Percentiles rank a stretch among this genome's conserved stretches.
These are phyloP conservation scores for Ceratocystiopsis brevicomis DNA, from an alignment of 2,329 filamentous ascomycete genomes.

Conservation along the genomic window DNA sequence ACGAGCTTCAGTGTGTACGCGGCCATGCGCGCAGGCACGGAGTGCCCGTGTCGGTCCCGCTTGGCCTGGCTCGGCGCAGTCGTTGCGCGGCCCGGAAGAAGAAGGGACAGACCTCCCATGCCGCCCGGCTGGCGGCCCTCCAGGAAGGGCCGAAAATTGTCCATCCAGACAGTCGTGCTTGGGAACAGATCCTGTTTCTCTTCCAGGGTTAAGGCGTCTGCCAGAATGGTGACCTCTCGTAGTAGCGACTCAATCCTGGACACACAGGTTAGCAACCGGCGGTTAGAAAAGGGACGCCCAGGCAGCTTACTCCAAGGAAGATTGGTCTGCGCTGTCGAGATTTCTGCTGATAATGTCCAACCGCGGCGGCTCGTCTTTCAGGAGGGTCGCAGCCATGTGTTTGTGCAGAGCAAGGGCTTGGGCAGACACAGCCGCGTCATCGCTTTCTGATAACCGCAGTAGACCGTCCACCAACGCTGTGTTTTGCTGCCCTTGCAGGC, in stretches of 20 bases:
- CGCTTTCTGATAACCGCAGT: slow-evolving; percentile 32
- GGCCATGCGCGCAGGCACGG: slow-evolving; percentile 56
- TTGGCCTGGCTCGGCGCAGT: slow-evolving; percentile 6
- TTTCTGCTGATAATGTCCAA: slow-evolving; percentile 35
- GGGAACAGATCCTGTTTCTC: slow-evolving; percentile 39
- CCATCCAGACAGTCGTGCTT: slow-evolving; percentile 42
- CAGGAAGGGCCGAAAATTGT: slow-evolving; percentile 39
- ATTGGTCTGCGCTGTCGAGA: slow-evolving; percentile 27
- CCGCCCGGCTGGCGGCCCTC: slow-evolving; percentile 33
- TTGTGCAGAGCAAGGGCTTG: slow-evolving; percentile 22
- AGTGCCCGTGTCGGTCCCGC: slow-evolving; percentile 50
- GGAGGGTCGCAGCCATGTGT: no score
- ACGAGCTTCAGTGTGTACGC: slow-evolving; percentile 48
- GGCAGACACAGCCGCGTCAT: slow-evolving; percentile 19
- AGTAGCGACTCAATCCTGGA: slow-evolving; percentile 33
- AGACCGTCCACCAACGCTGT: slow-evolving; percentile 33
- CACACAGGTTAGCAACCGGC: neutral
- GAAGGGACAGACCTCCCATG: slow-evolving; percentile 49
- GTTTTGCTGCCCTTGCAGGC: slow-evolving; percentile 27
- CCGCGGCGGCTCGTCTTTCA: slow-evolving; percentile 20
- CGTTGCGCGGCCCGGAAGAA: slow-evolving; percentile 19
- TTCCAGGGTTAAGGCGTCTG: neutral
- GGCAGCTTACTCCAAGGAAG: slow-evolving; percentile 32
- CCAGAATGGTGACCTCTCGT: slow-evolving; percentile 20
- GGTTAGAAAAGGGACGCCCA: no score